Evolutionary conservation across 2,329 filamentous ascomycete genomes (phyloP), one percentile per base, ranked within the genome.

Genomic region (Elsinoe perseae): DNA sequence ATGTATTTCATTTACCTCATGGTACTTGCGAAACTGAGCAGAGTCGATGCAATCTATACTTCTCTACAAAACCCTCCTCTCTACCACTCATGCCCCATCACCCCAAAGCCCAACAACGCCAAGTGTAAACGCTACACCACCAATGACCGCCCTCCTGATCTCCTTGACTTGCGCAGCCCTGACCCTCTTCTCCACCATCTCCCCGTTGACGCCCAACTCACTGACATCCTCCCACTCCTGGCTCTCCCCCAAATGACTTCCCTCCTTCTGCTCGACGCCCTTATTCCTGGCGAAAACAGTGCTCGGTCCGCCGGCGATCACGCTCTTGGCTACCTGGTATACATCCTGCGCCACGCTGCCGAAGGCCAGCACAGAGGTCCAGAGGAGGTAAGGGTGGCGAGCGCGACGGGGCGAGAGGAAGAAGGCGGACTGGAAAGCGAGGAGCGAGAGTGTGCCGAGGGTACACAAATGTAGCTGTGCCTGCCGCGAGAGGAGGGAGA

Each of bases 351-450:
- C 70, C 1, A 70, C 65, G 28, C 64, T 62, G 7, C 75, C 74
- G 36, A 79, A 75, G 42, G 84, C 80, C 57, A 90, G 79, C 23
- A 89, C 72, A 2, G 84, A 83, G 12, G 89, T 89, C 83, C 93
- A 96, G 58, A 96, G 72, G 23, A 96, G 83, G 69, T 95, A 97
- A 0, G 92, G 92, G 69, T 97, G 92, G 68, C 86, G 84, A 63
- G 81, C 79, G 56, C 83, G 80, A 23, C 82, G 79, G 0, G 90
- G 87, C 2, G 90, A 92, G 62, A 95, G 75, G 43, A 79, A 70
- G 72, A 86, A 96, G 60, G 90, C 88, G 62, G 92, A 80, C 63
- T 89, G 75, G 65, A 96, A 84, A 27, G 87, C 83, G 54, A 81
- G 75, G 55, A 83, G 80, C 54, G 89, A 84, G 63, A 95, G 72